phyloP scores from a whole-genome alignment of 1,284 basidiomycete species.

The Apiotrichum domesticum region DNA sequence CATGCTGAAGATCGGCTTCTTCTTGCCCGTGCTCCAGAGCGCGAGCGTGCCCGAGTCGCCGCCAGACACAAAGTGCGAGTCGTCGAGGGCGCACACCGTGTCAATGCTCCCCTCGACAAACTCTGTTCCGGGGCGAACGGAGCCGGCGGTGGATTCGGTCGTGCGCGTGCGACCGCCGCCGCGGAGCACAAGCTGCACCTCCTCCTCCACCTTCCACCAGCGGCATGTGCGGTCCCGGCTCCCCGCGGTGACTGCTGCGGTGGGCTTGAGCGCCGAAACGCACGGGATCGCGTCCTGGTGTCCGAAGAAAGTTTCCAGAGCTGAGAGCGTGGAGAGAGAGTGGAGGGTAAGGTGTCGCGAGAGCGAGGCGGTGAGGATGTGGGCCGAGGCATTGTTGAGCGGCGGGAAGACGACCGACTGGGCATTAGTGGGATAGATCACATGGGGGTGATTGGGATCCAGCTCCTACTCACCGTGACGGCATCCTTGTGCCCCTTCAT shows the following conservation, averaged over 20 bases:
- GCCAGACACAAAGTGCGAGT: conserved; percentile 83
- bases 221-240: conserved; percentile 84
- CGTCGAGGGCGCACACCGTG: conserved; percentile 89
- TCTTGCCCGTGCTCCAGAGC: conserved; percentile 89
- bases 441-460: background rate
- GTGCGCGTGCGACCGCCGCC: conserved; percentile 67
- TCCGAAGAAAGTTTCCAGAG: conserved; percentile 94
- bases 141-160: conserved; percentile 8
- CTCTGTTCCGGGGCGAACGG: conserved; percentile 18
- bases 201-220: conserved; percentile 96
- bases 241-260: conserved; percentile 80
- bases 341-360: conserved; percentile 91
- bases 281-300: conserved; percentile 84
- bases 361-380: conserved; percentile 80
- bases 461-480: conserved; percentile 67
- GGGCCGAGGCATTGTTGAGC: conserved; percentile 57
- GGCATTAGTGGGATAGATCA: background rate
- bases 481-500: conserved; percentile 80
- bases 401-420: conserved; percentile 75
- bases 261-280: conserved; percentile 73
- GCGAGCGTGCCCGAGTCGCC: conserved; percentile 91
- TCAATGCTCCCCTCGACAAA: conserved; percentile 83
- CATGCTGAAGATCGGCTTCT: conserved; percentile 86
- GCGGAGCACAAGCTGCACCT: conserved; percentile 91
- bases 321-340: conserved; percentile 76